Conservation (phyloP, 1,139 yeast species). For the Entelexis sorbosivorans region DNA sequence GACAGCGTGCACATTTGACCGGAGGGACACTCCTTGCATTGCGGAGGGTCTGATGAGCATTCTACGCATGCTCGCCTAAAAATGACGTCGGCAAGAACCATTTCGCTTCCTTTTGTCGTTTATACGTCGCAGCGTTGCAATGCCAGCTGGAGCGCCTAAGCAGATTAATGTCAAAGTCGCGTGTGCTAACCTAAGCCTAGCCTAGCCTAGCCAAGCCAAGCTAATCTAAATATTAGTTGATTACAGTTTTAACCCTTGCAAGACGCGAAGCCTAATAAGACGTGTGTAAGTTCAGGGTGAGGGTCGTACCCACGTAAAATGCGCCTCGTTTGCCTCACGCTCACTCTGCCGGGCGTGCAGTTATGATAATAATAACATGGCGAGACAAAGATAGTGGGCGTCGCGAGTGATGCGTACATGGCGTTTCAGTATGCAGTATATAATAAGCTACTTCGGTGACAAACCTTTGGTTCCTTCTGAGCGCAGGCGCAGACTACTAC, state of each 20-base stretch:
- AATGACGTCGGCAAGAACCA: not conserved
- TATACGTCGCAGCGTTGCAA: not conserved
- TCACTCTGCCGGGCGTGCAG: too few relatives aligned
- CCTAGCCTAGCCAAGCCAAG: not conserved
- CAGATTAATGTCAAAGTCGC: not conserved
- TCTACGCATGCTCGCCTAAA: slow-evolving; percentile 22
- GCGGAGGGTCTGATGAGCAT: slow-evolving; percentile 24
- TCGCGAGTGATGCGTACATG: too few relatives aligned
- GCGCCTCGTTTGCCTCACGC: not conserved
- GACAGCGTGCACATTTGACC: slow-evolving; percentile 26
- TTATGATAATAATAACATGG: too few relatives aligned
- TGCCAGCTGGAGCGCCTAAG: not conserved
- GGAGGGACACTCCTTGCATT: slow-evolving; percentile 23
- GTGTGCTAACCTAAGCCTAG: not conserved
- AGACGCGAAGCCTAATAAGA: not conserved
- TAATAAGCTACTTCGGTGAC: too few relatives aligned
- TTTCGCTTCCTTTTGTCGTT: not conserved
- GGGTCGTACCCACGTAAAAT: not conserved
- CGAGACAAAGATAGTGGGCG: too few relatives aligned
- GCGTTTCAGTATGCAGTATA: too few relatives aligned
- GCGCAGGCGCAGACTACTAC: too few relatives aligned
- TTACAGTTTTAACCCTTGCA: not conserved
- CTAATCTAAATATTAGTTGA: not conserved
- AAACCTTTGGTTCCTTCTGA: too few relatives aligned
- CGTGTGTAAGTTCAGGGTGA: not conserved